Base-by-base conservation (phyloP, 1,284 basidiomycete species). In the Earliella scabrosa region DNA sequence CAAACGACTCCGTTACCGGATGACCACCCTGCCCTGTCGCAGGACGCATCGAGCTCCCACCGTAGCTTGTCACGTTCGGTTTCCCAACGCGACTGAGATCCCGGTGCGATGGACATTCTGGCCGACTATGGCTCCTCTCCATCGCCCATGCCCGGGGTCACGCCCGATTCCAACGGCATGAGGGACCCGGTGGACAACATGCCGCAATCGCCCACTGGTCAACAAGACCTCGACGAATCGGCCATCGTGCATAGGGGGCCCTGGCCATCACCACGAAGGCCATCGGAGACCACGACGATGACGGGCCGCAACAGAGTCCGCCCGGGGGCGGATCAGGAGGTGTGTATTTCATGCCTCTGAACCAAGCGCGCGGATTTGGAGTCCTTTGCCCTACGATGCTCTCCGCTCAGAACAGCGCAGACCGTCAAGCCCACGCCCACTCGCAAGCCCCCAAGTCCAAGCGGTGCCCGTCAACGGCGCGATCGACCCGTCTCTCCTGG, bases 401-500 rank as follows among this genome's bases (percentile, higher is more conserved):
- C 29, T 32, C 14, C 21, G 34, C 32, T 3, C 31, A 21, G 32
- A 18, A 13, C 23, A n/a, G 23, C 3, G 40, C 21, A 11, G 6
- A n/a, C 24, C n/a, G 18, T 20, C 21, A n/a, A 26, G 32, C 24
- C 18, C n/a, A n/a, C n/a, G n/a, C n/a, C n/a, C n/a, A n/a, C n/a
- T n/a, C n/a, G n/a, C n/a, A n/a, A n/a, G n/a, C n/a, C n/a, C n/a
- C n/a, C n/a, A n/a, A n/a, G n/a, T n/a, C n/a, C n/a, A n/a, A n/a
- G n/a, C n/a, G n/a, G 40, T 40, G 40, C 51, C 39, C 18, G 6
- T n/a, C 31, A 45, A 51, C 29, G 64, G 61, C 16, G 67, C 67
- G 27, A 69, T 69, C 46, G 63, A 68, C 46, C 68, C 67, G 0
- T 63, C 68, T 6, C 54, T 67, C 1, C 65, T 69, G 31, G 61